phyloP scores from a whole-genome alignment of 176 grass and related monocot genomes.

The Carex pumila region DNA sequence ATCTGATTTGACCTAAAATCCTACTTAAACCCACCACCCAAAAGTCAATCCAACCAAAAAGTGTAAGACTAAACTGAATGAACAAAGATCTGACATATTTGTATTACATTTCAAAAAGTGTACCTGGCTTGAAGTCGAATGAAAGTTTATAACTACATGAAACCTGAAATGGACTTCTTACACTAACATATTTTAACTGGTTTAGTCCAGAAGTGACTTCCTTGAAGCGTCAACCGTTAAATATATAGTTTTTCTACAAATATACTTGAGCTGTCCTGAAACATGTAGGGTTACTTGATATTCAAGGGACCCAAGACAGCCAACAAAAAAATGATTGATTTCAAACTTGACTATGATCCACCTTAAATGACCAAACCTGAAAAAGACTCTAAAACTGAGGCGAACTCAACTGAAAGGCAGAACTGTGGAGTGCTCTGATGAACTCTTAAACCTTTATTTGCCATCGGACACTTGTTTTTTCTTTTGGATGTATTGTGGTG shows the following conservation, averaged over 20 bases:
- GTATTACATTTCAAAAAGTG: neutral
- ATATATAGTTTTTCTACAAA: neutral
- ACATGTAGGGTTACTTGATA: neutral
- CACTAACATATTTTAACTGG: neutral
- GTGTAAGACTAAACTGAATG: neutral
- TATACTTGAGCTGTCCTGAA: neutral
- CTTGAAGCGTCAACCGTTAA: neutral
- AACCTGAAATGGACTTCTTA: neutral
- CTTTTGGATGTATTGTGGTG: neutral
- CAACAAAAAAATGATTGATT: neutral
- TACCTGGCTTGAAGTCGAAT: neutral
- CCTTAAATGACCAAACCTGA: neutral
- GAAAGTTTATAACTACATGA: neutral
- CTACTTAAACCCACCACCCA: neutral
- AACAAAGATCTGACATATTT: neutral
- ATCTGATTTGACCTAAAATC: neutral
- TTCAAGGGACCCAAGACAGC: neutral
- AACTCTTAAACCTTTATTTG: neutral
- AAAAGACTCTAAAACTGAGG: neutral
- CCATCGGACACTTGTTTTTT: neutral
- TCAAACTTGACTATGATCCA: neutral
- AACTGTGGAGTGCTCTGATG: neutral
- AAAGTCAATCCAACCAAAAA: neutral
- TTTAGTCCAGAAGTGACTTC: neutral
- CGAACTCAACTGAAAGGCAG: neutral